Percentiles rank a stretch among this genome's conserved stretches.
phyloP scores from a whole-genome alignment of 163 green algal genomes.

The Chlorella variabilis region DNA sequence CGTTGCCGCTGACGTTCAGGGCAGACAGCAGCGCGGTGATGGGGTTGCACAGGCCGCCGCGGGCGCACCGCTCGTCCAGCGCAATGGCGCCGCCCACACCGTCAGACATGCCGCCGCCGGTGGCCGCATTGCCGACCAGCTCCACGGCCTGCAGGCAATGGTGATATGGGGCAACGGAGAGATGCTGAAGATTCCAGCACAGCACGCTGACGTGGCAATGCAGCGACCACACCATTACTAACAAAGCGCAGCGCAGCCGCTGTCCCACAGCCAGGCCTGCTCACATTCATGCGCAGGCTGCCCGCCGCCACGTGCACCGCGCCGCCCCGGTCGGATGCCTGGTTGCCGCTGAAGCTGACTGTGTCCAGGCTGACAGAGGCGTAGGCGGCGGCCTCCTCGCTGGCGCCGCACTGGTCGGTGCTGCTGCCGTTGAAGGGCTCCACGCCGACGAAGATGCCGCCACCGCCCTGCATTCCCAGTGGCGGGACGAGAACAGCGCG shows the following conservation, averaged over 20 bases:
- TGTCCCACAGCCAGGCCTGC: neutral
- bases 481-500: too few species aligned
- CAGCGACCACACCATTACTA: neutral
- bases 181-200: neutral
- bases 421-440: slow-evolving; percentile 28
- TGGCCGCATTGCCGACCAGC: neutral
- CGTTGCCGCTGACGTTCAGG: slow-evolving; percentile 25
- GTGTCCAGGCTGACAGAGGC: slow-evolving; percentile 9
- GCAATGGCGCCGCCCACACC: slow-evolving; percentile 40
- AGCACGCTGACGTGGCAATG: neutral
- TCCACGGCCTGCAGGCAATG: slow-evolving; percentile 2
- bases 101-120: neutral
- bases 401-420: neutral
- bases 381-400: neutral
- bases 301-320: slow-evolving; percentile 39
- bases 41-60: neutral
- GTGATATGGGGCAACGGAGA: too few species aligned
- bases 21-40: slow-evolving; percentile 4
- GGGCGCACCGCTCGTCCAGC: slow-evolving; percentile 36
- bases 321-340: slow-evolving; percentile 18
- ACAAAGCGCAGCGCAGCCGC: neutral
- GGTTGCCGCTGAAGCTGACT: slow-evolving; percentile 26
- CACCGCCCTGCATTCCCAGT: slow-evolving; percentile 42
- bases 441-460: slow-evolving; percentile 38
- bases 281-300: slow-evolving; percentile 18